Conservation (phyloP, 148 eudicot species). For the Polygonum aviculare region DNA sequence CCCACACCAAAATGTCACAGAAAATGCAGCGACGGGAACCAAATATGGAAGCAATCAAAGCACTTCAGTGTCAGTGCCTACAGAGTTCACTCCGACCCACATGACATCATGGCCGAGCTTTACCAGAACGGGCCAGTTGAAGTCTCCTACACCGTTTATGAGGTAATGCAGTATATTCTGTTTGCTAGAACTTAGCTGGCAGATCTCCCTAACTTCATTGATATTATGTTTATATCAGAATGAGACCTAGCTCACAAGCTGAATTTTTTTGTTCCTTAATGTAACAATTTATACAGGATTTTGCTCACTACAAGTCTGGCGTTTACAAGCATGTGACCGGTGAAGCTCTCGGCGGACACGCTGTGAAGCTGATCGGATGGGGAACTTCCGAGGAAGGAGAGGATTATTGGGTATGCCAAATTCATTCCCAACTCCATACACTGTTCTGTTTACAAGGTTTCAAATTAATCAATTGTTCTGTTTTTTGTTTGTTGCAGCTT, state of each 20-base stretch:
- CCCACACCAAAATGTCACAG: constrained; percentile 73
- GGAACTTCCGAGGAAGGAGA: constrained; percentile 80
- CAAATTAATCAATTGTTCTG: constrained; percentile 1
- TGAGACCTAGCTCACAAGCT: not conserved
- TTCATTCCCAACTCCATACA: not conserved
- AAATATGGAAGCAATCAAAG: constrained; percentile 65
- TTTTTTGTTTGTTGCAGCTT: constrained; percentile 42
- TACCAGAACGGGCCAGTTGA: constrained; percentile 89
- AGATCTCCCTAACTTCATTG: not conserved
- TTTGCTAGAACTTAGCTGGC: not conserved
- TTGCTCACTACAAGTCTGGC: constrained; percentile 90
- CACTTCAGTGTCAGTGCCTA: constrained; percentile 63
- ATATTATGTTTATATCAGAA: not conserved
- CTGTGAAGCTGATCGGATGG: constrained; percentile 97
- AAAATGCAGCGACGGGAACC: constrained; percentile 48
- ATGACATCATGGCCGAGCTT: constrained; percentile 83
- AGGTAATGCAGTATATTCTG: constrained; percentile 34
- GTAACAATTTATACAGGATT: constrained; percentile 44
- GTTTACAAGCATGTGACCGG: constrained; percentile 83
- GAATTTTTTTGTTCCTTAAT: not conserved
- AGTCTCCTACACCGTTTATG: constrained; percentile 73
- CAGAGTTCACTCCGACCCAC: constrained; percentile 40
- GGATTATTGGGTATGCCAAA: constrained; percentile 73
- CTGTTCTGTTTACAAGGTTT: not conserved
- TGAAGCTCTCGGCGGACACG: constrained; percentile 75